A percentile compares a stretch with the other conserved stretches of the same genome.
Conservation (phyloP, 2,329 filamentous ascomycete species). For the Stachybotrys chartarum region DNA sequence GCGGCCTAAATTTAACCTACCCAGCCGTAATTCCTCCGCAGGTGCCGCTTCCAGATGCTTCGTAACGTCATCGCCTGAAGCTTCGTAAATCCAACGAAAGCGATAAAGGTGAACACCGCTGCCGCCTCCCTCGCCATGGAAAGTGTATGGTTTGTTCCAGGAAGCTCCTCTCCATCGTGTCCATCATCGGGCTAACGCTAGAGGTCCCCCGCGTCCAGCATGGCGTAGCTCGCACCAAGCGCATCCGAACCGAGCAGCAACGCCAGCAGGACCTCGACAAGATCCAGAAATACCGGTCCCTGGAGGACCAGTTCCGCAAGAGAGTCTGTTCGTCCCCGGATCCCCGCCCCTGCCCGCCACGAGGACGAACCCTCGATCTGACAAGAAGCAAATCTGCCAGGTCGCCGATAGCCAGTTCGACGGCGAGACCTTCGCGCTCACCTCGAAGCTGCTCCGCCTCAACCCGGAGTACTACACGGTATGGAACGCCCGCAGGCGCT, state of each 20-base stretch:
- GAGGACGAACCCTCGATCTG: too few relatives aligned
- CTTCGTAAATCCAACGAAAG: neutral
- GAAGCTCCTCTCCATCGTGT: too few relatives aligned
- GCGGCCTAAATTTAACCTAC: neutral
- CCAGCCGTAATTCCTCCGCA: neutral
- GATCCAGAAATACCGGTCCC: conserved; percentile 66
- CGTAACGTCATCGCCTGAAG: neutral
- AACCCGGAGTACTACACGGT: conserved; percentile 89
- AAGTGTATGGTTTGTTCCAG: neutral
- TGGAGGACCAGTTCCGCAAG: conserved; percentile 61
- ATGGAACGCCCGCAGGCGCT: conserved; percentile 81
- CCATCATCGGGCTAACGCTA: neutral
- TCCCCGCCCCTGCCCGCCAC: too few relatives aligned
- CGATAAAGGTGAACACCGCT: too few relatives aligned
- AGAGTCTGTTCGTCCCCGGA: conserved; percentile 40
- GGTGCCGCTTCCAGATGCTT: neutral
- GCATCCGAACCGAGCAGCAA: conserved; percentile 59
- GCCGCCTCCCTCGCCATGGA: neutral
- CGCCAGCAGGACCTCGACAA: conserved; percentile 64
- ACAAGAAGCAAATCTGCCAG: conserved; percentile 8
- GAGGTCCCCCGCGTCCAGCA: conserved; percentile 48
- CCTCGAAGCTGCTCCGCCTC: conserved; percentile 63
- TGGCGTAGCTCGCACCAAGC: conserved; percentile 66
- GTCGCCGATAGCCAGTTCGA: conserved; percentile 39
- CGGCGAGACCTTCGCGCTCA: conserved; percentile 55